Conservation (phyloP, 305 asterid genomes). For the Withania somnifera region DNA sequence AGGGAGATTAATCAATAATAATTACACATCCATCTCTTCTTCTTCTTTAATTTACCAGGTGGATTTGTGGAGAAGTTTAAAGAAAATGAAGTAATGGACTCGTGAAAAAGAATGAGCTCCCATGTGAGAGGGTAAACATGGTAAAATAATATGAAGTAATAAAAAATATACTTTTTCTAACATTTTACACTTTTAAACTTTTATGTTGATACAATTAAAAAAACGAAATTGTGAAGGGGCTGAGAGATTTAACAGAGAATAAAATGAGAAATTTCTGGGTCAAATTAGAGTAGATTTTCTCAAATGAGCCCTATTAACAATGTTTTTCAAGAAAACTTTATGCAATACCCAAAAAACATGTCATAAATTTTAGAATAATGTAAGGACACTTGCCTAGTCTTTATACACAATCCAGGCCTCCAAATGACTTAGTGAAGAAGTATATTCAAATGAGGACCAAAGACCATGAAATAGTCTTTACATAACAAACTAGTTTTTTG, state of each 20-base stretch:
- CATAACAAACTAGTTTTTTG: neutral
- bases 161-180: neutral
- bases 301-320: neutral
- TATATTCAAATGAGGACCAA: neutral
- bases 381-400: neutral
- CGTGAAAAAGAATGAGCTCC: neutral
- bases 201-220: neutral
- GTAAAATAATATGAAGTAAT: neutral
- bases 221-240: neutral
- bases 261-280: neutral
- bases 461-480: neutral
- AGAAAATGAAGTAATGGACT: neutral
- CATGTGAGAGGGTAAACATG: neutral
- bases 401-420: neutral
- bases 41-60: neutral
- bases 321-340: neutral
- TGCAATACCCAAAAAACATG: neutral
- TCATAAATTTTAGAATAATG: neutral
- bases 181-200: neutral
- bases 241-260: neutral
- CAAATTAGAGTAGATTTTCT: neutral
- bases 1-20: neutral
- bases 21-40: no score
- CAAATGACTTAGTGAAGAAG: neutral
- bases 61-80: neutral